Evolutionary conservation across 148 eudicot species (phyloP), one percentile per base, ranked within the genome.

Genomic region (Silene conica): DNA sequence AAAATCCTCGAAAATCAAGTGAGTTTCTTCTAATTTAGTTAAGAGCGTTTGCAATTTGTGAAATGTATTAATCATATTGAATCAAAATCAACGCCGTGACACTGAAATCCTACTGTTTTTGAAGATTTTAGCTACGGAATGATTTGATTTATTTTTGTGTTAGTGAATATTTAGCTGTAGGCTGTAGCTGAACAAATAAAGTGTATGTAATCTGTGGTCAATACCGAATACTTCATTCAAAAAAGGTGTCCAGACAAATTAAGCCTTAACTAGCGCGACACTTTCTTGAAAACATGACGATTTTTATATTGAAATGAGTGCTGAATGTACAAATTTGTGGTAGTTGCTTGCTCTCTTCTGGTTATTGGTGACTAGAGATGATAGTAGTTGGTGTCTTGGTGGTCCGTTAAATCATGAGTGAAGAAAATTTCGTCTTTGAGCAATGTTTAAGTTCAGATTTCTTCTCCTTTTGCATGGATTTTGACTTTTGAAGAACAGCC

Each of bases 1-100:
- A 84, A 94, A 77, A 95, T 95, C 63, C 87, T 95, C 28, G 98
- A 95, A 78, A 90, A 77, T 85, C 96, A 92, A 81, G 98, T 90
- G 73, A 86, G 97, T 84, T n/a, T 4, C 55, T 41, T 54, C 56
- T 3, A 1, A 8, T 60, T 71, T 19, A 38, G 43, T 38, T 38
- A 38, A 38, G 8, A 38, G 43, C 43, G 52, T n/a, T 16, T 12
- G 12, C 55, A 15, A 41, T 31, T 31, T 50, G 55, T 15, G 16
- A 14, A 50, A 12, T 50, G 55, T 50, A 15, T 50, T 50, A 38
- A 7, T 38, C 8, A 6, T 38, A 50, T 50, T 50, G 2, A 15
- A 13, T 50, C 55, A 50, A 50, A 2, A 13, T 50, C 55, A 14
- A 50, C 16, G 5, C 18, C 18, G 5, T 50, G 16, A 50, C 16